These are phyloP conservation scores for Komagataella populi DNA, from an alignment of 805 yeast species.

Conservation along the genomic window DNA sequence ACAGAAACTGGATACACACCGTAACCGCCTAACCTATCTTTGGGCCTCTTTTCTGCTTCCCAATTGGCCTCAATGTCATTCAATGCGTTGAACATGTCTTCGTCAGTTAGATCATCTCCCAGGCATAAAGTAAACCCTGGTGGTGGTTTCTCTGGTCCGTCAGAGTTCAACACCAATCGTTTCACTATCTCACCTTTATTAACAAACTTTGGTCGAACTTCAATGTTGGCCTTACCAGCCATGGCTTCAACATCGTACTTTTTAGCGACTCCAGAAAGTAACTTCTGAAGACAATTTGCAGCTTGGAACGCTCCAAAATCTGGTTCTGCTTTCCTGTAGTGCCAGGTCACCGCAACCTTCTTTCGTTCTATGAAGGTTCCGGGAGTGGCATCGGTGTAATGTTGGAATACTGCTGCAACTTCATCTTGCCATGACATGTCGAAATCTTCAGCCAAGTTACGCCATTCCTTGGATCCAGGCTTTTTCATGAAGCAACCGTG, in stretches of 20 bases:
- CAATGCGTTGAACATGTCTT: constrained; percentile 86
- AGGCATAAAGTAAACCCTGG: constrained; percentile 83
- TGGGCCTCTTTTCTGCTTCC: constrained; percentile 26
- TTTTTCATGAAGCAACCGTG: constrained; percentile 92
- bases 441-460: constrained; percentile 62
- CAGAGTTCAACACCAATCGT: constrained; percentile 43
- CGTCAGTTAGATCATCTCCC: constrained; percentile 96
- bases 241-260: constrained; percentile 83
- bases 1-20: constrained; percentile 81
- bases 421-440: constrained; percentile 94
- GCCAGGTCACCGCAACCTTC: constrained; percentile 96
- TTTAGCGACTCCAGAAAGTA: constrained; percentile 43
- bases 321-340: constrained; percentile 89
- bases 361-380: constrained; percentile 81
- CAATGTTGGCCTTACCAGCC: constrained; percentile 95
- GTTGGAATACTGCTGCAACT: constrained; percentile 59
- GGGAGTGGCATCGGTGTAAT: constrained; percentile 80
- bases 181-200: constrained; percentile 95
- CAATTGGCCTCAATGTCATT: constrained; percentile 44
- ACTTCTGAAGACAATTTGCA: constrained; percentile 48
- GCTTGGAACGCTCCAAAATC: constrained; percentile 87
- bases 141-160: constrained; percentile 40
- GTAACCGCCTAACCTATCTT: constrained; percentile 34
- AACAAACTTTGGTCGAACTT: constrained; percentile 89
- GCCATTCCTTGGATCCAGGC: constrained; percentile 57